These are phyloP conservation scores for Thuidium tamariscinum DNA, from an alignment of 225 moss, liverwort and hornwort species.

Conservation along the genomic window DNA sequence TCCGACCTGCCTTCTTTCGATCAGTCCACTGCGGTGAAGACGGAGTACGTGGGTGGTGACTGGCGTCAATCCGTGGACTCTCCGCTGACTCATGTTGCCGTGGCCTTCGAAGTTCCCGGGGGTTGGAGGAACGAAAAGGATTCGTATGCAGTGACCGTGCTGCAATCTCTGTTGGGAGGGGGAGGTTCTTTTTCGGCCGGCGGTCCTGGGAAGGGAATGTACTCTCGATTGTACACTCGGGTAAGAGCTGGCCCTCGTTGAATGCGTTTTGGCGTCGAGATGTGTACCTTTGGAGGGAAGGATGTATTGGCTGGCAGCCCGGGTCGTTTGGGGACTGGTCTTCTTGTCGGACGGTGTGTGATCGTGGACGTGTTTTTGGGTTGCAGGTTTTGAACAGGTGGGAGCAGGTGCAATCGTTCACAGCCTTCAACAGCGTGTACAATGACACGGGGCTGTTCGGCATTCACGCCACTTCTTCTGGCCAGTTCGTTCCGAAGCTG, in stretches of 20 bases:
- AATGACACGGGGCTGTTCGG: constrained; percentile 46
- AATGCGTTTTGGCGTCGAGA: too few relatives aligned
- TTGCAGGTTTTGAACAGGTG: constrained; percentile 34
- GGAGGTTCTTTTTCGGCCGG: constrained; percentile 89
- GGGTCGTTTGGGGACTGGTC: too few relatives aligned
- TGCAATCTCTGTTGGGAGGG: constrained; percentile 76
- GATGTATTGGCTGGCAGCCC: background rate
- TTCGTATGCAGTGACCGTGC: constrained; percentile 63
- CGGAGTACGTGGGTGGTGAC: constrained; percentile 85
- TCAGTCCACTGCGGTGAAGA: constrained; percentile 18
- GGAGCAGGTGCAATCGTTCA: constrained; percentile 57
- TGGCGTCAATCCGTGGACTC: constrained; percentile 92
- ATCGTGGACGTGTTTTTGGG: background rate
- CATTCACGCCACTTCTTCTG: constrained; percentile 30
- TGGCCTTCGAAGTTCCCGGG: constrained; percentile 85
- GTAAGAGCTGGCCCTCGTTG: background rate
- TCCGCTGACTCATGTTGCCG: constrained; percentile 75
- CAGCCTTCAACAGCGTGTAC: constrained; percentile 50
- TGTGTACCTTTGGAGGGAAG: background rate
- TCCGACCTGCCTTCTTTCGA: constrained; percentile 42
- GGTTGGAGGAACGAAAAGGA: constrained; percentile 93
- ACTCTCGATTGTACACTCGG: constrained; percentile 77
- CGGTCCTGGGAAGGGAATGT: constrained; percentile 96
- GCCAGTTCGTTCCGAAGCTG: constrained; percentile 26
- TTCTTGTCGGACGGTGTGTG: background rate